Evolutionary conservation across 345 rosid genomes (phyloP).

Genomic region (Rhodamnia rubescens): DNA sequence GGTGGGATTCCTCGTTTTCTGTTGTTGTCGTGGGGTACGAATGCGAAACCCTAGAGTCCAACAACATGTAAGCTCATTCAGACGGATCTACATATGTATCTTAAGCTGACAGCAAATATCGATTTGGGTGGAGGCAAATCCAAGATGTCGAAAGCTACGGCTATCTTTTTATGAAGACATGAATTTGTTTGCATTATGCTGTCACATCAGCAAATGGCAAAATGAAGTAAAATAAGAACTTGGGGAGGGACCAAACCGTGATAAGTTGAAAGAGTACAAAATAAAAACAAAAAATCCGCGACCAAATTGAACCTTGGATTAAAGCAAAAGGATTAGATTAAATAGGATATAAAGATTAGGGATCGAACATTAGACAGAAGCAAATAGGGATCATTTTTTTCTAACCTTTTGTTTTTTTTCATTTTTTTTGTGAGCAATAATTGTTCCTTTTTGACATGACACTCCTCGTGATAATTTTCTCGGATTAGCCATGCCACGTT

Average conservation of each 20-base stretch:
- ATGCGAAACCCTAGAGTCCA: background rate
- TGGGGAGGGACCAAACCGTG: background rate
- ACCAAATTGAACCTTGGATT: background rate
- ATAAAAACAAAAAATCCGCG: too few species aligned
- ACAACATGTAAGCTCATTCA: background rate
- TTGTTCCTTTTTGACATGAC: background rate
- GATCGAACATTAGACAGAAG: background rate
- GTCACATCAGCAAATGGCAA: background rate
- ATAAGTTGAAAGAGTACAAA: background rate
- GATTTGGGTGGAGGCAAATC: background rate
- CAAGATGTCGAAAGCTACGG: background rate
- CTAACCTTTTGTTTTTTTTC: background rate
- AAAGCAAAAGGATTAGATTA: background rate
- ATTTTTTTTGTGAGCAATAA: background rate
- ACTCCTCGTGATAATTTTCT: background rate
- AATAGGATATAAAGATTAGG: background rate
- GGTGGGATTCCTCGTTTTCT: background rate
- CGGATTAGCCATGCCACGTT: background rate
- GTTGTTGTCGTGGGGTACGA: background rate
- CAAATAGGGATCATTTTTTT: background rate
- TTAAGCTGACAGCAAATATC: background rate
- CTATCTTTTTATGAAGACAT: background rate
- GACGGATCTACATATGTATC: background rate
- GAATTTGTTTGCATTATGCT: background rate
- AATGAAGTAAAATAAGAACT: background rate